Conservation (phyloP, 371 early-diverging fungal genomes). For the Thermomucor indicae-seudaticae region DNA sequence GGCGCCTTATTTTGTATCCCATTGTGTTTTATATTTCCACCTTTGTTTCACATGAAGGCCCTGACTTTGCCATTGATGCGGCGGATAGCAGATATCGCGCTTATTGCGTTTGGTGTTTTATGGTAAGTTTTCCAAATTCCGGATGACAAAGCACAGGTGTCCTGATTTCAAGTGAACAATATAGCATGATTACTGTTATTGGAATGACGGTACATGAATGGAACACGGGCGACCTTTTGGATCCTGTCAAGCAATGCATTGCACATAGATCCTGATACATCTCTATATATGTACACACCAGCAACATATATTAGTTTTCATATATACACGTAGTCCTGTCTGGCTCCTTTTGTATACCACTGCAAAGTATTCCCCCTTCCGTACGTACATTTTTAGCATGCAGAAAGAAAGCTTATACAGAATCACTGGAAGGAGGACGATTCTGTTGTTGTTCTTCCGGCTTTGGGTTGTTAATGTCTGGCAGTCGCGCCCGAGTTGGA, state of each 20-base stretch:
- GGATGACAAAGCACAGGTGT: too few species aligned
- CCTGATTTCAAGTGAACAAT: too few species aligned
- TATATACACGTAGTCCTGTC: not conserved
- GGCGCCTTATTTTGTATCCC: constrained; percentile 64
- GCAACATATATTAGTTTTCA: not conserved
- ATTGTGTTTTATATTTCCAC: constrained; percentile 78
- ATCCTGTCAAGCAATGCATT: constrained; percentile 42
- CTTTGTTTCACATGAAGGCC: constrained; percentile 75
- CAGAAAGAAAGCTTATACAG: too few species aligned
- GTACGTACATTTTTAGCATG: too few species aligned
- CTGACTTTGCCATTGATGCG: constrained; percentile 40
- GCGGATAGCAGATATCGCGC: constrained; percentile 39
- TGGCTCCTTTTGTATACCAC: too few species aligned
- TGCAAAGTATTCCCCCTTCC: too few species aligned
- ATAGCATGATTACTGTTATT: constrained; percentile 33
- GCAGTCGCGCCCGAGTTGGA: too few species aligned
- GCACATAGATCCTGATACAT: constrained; percentile 22
- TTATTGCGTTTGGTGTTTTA: constrained; percentile 70
- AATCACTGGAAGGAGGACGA: too few species aligned
- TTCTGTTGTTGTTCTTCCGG: too few species aligned
- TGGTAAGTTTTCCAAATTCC: constrained; percentile 47
- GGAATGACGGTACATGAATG: constrained; percentile 32
- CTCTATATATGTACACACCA: not conserved
- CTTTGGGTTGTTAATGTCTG: too few species aligned
- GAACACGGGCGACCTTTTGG: constrained; percentile 37